Conservation (phyloP, 345 rosid species). For the Salix koriyanagi region DNA sequence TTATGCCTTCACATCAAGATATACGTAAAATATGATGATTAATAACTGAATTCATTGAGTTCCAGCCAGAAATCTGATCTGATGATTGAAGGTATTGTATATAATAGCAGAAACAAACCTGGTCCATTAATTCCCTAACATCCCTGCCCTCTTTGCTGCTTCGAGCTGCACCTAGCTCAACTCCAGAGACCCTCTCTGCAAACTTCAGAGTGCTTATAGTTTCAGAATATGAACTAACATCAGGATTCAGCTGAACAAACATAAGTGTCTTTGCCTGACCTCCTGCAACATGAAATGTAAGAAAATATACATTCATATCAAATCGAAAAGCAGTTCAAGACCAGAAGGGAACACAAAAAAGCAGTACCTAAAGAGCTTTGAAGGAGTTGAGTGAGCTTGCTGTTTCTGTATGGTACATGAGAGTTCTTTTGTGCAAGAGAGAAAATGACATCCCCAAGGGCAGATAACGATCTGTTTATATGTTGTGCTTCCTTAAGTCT, state of each 20-base stretch:
- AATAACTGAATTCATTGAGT: neutral
- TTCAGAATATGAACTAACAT: slow-evolving; percentile 65
- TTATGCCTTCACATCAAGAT: neutral
- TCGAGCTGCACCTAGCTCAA: slow-evolving; percentile 90
- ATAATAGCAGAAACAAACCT: slow-evolving; percentile 35
- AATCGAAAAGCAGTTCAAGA: neutral
- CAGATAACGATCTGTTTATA: slow-evolving; percentile 88
- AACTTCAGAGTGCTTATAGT: slow-evolving; percentile 83
- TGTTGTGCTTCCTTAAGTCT: slow-evolving; percentile 93
- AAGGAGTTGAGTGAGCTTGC: slow-evolving; percentile 96
- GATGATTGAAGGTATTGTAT: neutral
- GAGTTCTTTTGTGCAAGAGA: slow-evolving; percentile 67
- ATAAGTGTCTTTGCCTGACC: slow-evolving; percentile 95
- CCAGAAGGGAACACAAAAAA: neutral
- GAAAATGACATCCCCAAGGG: slow-evolving; percentile 93
- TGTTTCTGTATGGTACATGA: slow-evolving; percentile 30
- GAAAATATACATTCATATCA: slow-evolving; percentile 8
- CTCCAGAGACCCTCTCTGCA: slow-evolving; percentile 93
- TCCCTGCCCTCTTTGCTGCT: slow-evolving; percentile 87
- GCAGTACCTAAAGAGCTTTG: slow-evolving; percentile 72
- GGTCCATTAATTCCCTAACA: slow-evolving; percentile 78
- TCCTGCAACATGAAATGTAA: slow-evolving; percentile 39
- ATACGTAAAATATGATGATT: neutral
- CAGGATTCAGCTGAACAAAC: slow-evolving; percentile 98
- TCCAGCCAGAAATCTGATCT: neutral